A percentile compares a stretch with the other conserved stretches of the same genome.
Conservation (phyloP, 495 filamentous ascomycete genomes). For the Penicillium lividum region DNA sequence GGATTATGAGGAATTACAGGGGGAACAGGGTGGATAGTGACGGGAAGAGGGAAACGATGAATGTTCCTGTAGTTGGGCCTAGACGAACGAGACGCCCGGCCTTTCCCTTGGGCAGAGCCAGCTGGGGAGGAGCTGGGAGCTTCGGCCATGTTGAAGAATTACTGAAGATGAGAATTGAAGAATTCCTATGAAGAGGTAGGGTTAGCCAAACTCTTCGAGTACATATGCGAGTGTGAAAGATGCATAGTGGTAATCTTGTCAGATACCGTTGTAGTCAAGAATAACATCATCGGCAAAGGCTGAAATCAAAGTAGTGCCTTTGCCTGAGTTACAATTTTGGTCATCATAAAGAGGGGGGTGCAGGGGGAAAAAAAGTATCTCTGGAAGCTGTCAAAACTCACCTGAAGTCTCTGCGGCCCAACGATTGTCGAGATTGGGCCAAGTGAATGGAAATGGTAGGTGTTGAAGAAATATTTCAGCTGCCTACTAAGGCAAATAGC, state of each 20-base stretch:
- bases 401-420: slow-evolving; percentile 16
- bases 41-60: slow-evolving; percentile 77
- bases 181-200: slow-evolving; percentile 13
- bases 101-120: slow-evolving; percentile 13
- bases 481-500: slow-evolving; percentile 3
- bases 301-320: slow-evolving; percentile 70
- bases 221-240: slow-evolving; percentile 12
- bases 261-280: slow-evolving; percentile 99
- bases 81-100: slow-evolving; percentile 43
- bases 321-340: slow-evolving; percentile 47
- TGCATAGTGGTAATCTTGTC: slow-evolving; percentile 52
- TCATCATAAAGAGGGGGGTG: slow-evolving; percentile 44
- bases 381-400: slow-evolving; percentile 17
- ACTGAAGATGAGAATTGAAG: slow-evolving; percentile 12
- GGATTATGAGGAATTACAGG: slow-evolving; percentile 90
- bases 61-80: slow-evolving; percentile 68
- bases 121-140: slow-evolving; percentile 16
- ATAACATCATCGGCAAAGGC: slow-evolving; percentile 69
- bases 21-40: slow-evolving; percentile 79
- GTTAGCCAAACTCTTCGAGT: slow-evolving; percentile 26
- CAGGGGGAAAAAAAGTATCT: slow-evolving; percentile 1
- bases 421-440: not conserved
- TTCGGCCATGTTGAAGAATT: slow-evolving; percentile 22
- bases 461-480: not conserved
- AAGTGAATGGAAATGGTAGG: not conserved